A percentile compares a stretch with the other conserved stretches of the same genome.
Evolutionary conservation across 2,329 filamentous ascomycete species (phyloP).

Genomic region (Drechslerella coelobrocha): DNA sequence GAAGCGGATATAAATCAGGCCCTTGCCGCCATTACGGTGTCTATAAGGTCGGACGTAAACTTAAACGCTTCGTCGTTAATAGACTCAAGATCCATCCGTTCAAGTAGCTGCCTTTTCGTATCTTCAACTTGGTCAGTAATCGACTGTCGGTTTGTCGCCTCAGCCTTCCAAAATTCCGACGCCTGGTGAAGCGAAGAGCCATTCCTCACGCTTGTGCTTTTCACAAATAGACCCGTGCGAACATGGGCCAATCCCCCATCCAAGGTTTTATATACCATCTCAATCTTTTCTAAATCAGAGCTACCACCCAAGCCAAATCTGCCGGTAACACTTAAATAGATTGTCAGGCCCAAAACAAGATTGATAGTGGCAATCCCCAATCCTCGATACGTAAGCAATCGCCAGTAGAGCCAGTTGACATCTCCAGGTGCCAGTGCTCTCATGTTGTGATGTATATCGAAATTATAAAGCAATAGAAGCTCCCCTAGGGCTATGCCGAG

Average conservation of each 20-base stretch:
- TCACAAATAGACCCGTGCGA: constrained; percentile 31
- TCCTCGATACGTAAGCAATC: constrained; percentile 68
- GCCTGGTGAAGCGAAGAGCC: constrained; percentile 10
- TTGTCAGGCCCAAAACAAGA: constrained; percentile 66
- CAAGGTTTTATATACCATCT: constrained; percentile 60
- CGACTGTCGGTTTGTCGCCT: constrained; percentile 19
- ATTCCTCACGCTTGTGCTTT: constrained; percentile 30
- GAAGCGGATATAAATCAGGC: too few relatives aligned
- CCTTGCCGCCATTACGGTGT: constrained; percentile 16
- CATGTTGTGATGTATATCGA: constrained; percentile 57
- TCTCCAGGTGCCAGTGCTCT: constrained; percentile 70
- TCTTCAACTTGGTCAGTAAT: constrained; percentile 16
- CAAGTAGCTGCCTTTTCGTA: constrained; percentile 29
- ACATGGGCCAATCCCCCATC: constrained; percentile 26
- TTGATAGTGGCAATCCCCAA: constrained; percentile 72
- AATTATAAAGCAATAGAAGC: constrained; percentile 71
- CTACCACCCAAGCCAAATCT: constrained; percentile 76
- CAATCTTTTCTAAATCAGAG: constrained; percentile 66
- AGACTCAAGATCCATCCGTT: constrained; percentile 26
- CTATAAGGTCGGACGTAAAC: constrained; percentile 34
- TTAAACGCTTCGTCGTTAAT: constrained; percentile 46
- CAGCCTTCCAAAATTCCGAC: constrained; percentile 31
- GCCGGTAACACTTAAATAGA: constrained; percentile 77
- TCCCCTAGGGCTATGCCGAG: constrained; percentile 69
- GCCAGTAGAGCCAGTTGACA: constrained; percentile 76